Base-by-base conservation (phyloP, 345 rosid species). In the Lepidium aucheri region DNA sequence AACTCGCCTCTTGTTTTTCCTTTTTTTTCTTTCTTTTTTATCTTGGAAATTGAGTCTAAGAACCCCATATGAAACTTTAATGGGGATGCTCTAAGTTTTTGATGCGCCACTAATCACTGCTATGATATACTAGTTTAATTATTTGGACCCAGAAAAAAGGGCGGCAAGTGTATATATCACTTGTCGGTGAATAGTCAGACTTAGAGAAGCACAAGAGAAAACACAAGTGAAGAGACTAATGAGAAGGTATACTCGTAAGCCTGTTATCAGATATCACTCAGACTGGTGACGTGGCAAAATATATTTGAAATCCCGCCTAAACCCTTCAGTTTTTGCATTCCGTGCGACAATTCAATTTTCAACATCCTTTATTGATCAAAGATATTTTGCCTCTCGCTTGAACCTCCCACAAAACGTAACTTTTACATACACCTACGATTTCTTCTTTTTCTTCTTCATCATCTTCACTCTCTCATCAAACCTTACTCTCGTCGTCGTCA, bases 291-390 rank as follows among this genome's bases (percentile, higher is more conserved):
- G 59, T 92, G 97, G 82, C 77, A 43, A 39, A 34, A 77, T 73
- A 77, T 64, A 8, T 77, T 68, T 74, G 73, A 83, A 83, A 86
- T 83, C 93, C 93, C 95, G 90, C 93, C 85, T 77, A 85, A 87
- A 89, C 86, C 90, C 89, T 70, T 68, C 53, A 53, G 70, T 74
- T 81, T 79, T 60, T 16, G 42, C 89, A 80, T 85, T 87, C 82
- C 84, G 76, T 77, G 67, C 81, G n/a, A n/a, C n/a, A n/a, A n/a
- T 88, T 86, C 82, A 81, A 84, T 86, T 88, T 35, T 12, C 16
- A 33, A 12, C 11, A 40, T 54, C 56, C 73, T 67, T 74, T 53
- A 66, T 74, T 61, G 61, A 53, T 67, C 58, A 9, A 28, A 61
- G 63, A 67, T 67, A 67, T 74, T 74, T 73, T 18, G 46, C 73